Evolutionary conservation across 805 yeast species (phyloP), one percentile per base, ranked within the genome.

Genomic region (Metschnikowia aberdeeniae): DNA sequence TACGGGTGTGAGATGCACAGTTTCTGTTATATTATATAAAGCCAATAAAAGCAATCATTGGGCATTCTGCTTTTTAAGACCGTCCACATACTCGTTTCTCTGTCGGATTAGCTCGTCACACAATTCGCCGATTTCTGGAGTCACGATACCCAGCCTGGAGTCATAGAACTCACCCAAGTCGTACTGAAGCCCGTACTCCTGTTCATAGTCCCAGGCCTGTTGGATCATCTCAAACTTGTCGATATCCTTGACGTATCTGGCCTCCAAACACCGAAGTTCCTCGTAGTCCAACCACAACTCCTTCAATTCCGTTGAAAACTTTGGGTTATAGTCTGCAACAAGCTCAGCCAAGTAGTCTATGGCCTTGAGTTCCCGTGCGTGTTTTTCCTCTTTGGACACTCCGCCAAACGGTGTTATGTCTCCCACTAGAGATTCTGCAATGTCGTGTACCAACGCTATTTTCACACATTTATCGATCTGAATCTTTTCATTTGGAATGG

Each of bases 371-470:
- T 92, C 98, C 46, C 97, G 73, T 47, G 84, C 74, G 63, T 86
- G 93, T 63, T 92, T 92, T 61, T 92, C 98, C 12, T 67, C 71
- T 61, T 89, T 89, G 38, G 80, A 70, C 27, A 90, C 78, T 0
- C 47, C 76, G 59, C 67, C 89, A 86, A 63, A 78, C 65, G 56
- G 99, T 1, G 96, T 89, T 41, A 92, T 87, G 63, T 92, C 99
- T 28, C 99, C 99, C 11, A 92, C 98, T 26, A 92, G 69, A 4
- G 90, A 65, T 71, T 92, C 99, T 9, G 98, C 97, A 57, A 92
- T 86, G 64, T 92, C 99, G 70, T 92, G 99, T 28, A 89, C 82
- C 34, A 89, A 70, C 1, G 97, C 89, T 43, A 92, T 89, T 65
- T 86, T 84, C 40, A 82, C 84, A 70, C 97, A 89, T 55, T 79